Evolutionary conservation across 176 grass and related monocot genomes (phyloP).

Genomic region (Oryza meridionalis): DNA sequence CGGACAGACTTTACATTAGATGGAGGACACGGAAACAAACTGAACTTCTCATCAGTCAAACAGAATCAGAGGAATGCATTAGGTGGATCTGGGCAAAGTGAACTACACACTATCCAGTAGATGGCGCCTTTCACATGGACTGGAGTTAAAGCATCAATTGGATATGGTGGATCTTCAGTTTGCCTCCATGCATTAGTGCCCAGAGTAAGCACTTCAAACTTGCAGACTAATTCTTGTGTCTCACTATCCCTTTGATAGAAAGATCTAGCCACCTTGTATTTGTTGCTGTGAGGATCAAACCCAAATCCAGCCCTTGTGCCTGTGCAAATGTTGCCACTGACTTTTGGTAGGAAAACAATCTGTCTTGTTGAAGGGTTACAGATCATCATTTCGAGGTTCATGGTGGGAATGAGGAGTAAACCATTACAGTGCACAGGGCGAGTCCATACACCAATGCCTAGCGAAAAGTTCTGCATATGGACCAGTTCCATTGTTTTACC

Average conservation of each 20-base stretch:
- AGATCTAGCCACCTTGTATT: too few species aligned
- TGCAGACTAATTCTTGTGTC: neutral
- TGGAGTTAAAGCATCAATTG: neutral
- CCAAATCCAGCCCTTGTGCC: too few species aligned
- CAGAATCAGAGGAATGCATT: too few species aligned
- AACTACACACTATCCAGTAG: neutral
- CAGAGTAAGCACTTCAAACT: conserved; percentile 3
- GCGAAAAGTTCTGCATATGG: neutral
- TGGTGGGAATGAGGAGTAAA: too few species aligned
- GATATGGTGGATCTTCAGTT: neutral
- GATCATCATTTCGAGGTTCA: too few species aligned
- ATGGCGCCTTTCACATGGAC: too few species aligned
- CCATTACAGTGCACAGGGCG: neutral
- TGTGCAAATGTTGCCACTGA: too few species aligned
- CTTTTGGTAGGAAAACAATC: too few species aligned
- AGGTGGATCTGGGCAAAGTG: neutral
- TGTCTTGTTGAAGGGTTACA: too few species aligned
- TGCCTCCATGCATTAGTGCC: neutral
- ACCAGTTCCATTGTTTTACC: too few species aligned
- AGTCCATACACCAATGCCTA: neutral
- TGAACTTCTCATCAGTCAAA: neutral
- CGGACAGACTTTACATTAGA: too few species aligned
- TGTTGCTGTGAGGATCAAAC: too few species aligned
- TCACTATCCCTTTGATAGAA: neutral
- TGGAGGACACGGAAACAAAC: neutral